These are phyloP conservation scores for Ogataea parapolymorpha DNA, from an alignment of 805 yeast species.

Conservation along the genomic window DNA sequence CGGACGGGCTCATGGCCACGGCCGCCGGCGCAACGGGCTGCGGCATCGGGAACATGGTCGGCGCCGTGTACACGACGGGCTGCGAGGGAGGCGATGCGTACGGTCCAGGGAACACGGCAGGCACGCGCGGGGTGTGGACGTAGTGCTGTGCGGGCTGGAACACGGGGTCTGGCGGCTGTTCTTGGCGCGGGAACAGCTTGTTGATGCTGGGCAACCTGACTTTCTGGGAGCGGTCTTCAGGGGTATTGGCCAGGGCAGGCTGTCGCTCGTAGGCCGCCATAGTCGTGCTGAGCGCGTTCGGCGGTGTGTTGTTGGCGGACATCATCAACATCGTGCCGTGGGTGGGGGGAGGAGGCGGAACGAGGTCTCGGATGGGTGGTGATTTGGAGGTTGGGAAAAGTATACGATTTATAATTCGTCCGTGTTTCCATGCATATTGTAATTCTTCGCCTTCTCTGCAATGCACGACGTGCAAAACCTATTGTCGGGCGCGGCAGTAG, in stretches of 20 bases:
- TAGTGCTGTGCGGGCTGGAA: neutral
- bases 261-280: conserved; percentile 11
- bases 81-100: conserved; percentile 1
- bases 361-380: neutral
- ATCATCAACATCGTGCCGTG: conserved; percentile 12
- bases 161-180: conserved; percentile 4
- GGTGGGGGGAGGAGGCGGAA: neutral
- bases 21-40: conserved; percentile 1
- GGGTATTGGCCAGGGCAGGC: neutral
- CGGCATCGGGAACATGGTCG: neutral
- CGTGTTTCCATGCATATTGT: neutral
- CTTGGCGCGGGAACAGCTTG: conserved; percentile 17
- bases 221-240: conserved; percentile 2
- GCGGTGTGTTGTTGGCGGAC: conserved; percentile 8
- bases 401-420: neutral
- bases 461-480: neutral
- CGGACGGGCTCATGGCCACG: neutral
- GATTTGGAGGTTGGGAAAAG: neutral
- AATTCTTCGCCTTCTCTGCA: neutral
- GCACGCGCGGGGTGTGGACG: neutral
- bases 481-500: neutral
- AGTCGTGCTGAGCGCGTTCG: conserved; percentile 9
- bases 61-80: neutral
- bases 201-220: conserved; percentile 24
- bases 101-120: neutral